Conservation (phyloP, 768 basidiomycete species). For the Clavaria fumosa region DNA sequence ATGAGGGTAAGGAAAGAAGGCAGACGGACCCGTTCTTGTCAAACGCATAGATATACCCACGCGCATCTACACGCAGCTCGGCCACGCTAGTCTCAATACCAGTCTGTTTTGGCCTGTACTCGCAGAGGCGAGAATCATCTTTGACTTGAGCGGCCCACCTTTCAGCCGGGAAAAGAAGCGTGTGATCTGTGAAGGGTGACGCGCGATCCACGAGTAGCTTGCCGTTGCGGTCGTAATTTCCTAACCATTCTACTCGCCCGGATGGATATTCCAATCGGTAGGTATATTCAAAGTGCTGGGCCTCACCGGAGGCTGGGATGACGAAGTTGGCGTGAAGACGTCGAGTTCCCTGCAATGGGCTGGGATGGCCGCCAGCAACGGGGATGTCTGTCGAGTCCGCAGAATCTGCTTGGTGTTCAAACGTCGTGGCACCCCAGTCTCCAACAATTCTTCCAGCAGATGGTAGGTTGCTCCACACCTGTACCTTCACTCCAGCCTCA, state of each 20-base stretch:
- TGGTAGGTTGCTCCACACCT: slow-evolving; percentile 8
- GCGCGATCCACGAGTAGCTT: slow-evolving; percentile 17
- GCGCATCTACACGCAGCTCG: too few species aligned
- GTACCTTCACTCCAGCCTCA: slow-evolving; percentile 19
- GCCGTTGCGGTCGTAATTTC: slow-evolving; percentile 29
- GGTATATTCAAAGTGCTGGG: slow-evolving; percentile 28
- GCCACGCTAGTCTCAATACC: too few species aligned
- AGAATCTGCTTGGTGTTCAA: too few species aligned
- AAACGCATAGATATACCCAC: slow-evolving; percentile 14
- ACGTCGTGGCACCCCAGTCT: neutral
- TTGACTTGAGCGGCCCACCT: slow-evolving; percentile 17
- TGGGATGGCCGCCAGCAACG: too few species aligned
- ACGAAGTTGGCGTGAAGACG: neutral
- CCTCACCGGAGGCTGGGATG: slow-evolving; percentile 5
- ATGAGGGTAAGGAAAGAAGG: neutral
- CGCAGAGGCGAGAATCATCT: too few species aligned
- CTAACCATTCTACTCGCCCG: slow-evolving; percentile 32
- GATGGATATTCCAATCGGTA: slow-evolving; percentile 32
- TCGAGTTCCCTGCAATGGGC: neutral
- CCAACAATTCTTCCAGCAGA: neutral
- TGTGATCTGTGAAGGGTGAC: too few species aligned
- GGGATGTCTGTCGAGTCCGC: too few species aligned
- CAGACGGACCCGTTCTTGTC: slow-evolving; percentile 12
- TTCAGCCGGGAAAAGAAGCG: slow-evolving; percentile 6
- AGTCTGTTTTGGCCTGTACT: too few species aligned